A percentile compares a stretch with the other conserved stretches of the same genome.
These are phyloP conservation scores for Metschnikowia orientalis DNA, from an alignment of 805 yeast species.

Conservation along the genomic window DNA sequence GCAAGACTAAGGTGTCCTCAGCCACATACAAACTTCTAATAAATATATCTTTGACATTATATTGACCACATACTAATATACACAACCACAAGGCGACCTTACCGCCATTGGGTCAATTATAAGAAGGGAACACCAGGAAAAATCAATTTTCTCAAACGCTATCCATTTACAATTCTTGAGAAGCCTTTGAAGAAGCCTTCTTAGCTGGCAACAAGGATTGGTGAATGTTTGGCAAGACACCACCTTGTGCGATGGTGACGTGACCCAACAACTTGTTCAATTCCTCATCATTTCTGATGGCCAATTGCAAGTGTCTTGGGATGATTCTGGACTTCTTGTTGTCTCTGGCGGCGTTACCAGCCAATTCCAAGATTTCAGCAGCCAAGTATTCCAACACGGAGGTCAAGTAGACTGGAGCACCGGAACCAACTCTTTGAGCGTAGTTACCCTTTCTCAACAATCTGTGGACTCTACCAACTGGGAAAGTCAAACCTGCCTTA, in stretches of 20 bases:
- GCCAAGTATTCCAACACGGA: conserved; percentile 48
- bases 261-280: conserved; percentile 51
- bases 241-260: conserved; percentile 60
- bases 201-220: conserved; percentile 42
- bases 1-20: too few species aligned
- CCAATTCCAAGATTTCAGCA: conserved; percentile 49
- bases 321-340: conserved; percentile 84
- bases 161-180: conserved; percentile 22
- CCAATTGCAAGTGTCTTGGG: conserved; percentile 51
- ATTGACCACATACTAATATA: conserved; percentile 24
- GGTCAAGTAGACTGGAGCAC: conserved; percentile 50
- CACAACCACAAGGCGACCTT: conserved; percentile 19
- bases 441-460: conserved; percentile 48
- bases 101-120: conserved; percentile 19
- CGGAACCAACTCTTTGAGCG: conserved; percentile 50
- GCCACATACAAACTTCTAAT: neutral
- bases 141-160: conserved; percentile 18
- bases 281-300: conserved; percentile 51
- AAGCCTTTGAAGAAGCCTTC: conserved; percentile 22
- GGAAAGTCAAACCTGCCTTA: conserved; percentile 48
- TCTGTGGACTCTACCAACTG: conserved; percentile 50
- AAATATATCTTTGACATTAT: conserved; percentile 18
- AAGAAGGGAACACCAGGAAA: conserved; percentile 18
- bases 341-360: conserved; percentile 53
- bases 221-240: conserved; percentile 50